A percentile compares a stretch with the other conserved stretches of the same genome.
Evolutionary conservation across 179 eudicot genomes (phyloP).

Genomic region (Carnegiea gigantea): DNA sequence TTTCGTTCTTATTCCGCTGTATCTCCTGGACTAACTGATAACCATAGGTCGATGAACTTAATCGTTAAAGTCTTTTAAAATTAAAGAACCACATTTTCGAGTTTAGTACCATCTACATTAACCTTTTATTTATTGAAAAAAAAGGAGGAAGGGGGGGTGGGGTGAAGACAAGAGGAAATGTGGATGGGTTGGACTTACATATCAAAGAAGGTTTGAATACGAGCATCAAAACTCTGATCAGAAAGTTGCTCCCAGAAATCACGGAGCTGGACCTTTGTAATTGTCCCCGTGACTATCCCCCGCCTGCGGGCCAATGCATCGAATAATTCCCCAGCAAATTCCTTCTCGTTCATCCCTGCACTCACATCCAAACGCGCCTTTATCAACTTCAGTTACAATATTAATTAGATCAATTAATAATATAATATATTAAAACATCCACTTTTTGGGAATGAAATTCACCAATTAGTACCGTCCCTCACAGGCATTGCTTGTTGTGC

Average conservation of each 20-base stretch:
- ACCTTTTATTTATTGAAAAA: too few species aligned
- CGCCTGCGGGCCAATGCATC: conserved; percentile 81
- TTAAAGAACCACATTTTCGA: too few species aligned
- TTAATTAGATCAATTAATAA: not conserved
- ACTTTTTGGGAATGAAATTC: not conserved
- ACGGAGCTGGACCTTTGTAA: conserved; percentile 61
- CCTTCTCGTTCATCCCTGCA: conserved; percentile 94
- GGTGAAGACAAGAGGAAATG: not conserved
- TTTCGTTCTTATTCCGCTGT: too few species aligned
- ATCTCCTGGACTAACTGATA: too few species aligned
- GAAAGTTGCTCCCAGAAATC: conserved; percentile 95
- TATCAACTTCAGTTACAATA: not conserved
- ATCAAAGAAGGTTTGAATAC: conserved; percentile 93
- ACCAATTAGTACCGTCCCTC: not conserved
- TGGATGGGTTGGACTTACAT: conserved; percentile 30
- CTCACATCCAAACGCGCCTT: not conserved
- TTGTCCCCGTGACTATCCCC: conserved; percentile 50
- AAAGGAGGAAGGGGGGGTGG: too few species aligned
- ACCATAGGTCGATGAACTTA: too few species aligned
- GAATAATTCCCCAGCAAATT: conserved; percentile 81
- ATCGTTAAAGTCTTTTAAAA: too few species aligned
- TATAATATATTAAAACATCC: not conserved
- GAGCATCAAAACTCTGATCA: conserved; percentile 89
- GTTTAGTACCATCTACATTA: too few species aligned
- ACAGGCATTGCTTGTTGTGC: not conserved